Evolutionary conservation across 75 land plant species (phyloP), one percentile per base, ranked within the genome.

Genomic region (Chamaecyparis obtusa): DNA sequence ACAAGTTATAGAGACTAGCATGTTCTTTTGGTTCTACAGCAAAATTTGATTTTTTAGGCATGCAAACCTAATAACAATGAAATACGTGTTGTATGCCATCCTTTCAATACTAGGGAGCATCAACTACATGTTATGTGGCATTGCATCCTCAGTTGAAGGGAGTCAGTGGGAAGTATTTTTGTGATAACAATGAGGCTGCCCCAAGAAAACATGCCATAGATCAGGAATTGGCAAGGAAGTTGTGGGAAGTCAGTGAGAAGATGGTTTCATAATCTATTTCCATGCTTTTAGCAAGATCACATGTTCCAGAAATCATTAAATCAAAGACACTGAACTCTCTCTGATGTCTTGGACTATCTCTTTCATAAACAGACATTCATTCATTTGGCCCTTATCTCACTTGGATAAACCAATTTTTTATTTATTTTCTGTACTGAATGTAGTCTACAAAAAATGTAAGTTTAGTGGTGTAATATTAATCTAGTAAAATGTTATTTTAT

Each of bases 71-170:
- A 44, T 41, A 24, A 44, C 46, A 44, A 3, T 44, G 83, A 81
- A 43, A 44, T 44, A 46, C 30, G 3, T 81, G 14, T 81, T 48
- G 24, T 80, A 81, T 44, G 49, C n/a, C 14, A 17, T 27, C 37
- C 43, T 41, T 56, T 87, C 33, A 74, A 32, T 74, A 36, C 36
- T 91, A 96, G 95, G 97, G 97, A 14, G 96, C 97, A 77, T 96
- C 97, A 80, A 95, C 97, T 7, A 85, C 91, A 78, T 95, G 96
- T 81, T 96, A 93, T 79, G 92, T 95, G 36, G 97, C 97, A 83
- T 56, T 92, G 86, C 90, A 93, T 89, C 95, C 97, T 24, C 82
- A 89, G 27, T 87, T 95, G 36, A 90, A 93, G 17, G 96, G 96
- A 43, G 91, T 95, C 9, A 87, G 80, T 60, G 97, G 97, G 10